Evolutionary conservation across 257 asterid genomes (phyloP).

Genomic region (Plantago elongata): DNA sequence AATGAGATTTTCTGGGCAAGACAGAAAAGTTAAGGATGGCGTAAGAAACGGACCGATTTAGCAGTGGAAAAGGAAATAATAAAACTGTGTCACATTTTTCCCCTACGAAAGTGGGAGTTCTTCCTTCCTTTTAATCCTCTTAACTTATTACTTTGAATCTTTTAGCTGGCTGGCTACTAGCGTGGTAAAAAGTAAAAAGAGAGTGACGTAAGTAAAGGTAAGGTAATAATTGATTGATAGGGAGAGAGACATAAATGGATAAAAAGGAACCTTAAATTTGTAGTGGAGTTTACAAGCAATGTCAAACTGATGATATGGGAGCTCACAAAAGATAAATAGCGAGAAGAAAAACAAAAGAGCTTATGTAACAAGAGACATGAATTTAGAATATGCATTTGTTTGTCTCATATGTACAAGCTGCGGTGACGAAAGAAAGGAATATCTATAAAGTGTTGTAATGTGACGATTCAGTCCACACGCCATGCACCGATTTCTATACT

Average conservation of each 20-base stretch:
- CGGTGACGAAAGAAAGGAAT: no score
- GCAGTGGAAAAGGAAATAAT: constrained; percentile 14
- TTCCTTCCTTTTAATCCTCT: background rate
- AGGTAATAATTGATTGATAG: background rate
- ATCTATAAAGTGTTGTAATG: no score
- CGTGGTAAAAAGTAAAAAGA: no score
- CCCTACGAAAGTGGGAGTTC: constrained; percentile 35
- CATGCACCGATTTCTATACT: background rate
- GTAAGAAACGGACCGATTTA: constrained; percentile 26
- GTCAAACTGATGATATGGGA: background rate
- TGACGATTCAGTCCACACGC: constrained; percentile 6
- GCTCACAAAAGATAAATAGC: background rate
- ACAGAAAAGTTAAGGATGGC: constrained; percentile 17
- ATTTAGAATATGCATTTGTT: constrained; percentile 12
- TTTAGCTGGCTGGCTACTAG: no score
- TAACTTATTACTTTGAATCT: no score
- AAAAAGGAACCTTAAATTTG: constrained; percentile 8
- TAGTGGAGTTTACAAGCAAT: constrained; percentile 1
- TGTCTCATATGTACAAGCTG: background rate
- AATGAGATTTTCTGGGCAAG: constrained; percentile 4
- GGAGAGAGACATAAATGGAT: background rate
- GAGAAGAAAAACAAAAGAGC: background rate
- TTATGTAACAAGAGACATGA: background rate
- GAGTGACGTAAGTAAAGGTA: no score
- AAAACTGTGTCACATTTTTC: constrained; percentile 3